These are phyloP conservation scores for Isatis lusitanica DNA, from an alignment of 441 rosid species.

Conservation along the genomic window DNA sequence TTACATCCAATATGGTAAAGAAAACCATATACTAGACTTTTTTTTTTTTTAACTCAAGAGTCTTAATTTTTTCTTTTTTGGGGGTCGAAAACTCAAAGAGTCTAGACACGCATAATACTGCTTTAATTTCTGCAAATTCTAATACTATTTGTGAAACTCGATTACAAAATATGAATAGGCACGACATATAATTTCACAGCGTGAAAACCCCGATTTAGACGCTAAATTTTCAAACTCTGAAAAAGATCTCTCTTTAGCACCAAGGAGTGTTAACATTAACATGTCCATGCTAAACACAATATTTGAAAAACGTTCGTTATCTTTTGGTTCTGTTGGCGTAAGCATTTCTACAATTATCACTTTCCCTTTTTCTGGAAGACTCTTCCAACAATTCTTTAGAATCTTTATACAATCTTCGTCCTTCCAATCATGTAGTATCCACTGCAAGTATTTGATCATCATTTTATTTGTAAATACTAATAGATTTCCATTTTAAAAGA, in stretches of 20 bases:
- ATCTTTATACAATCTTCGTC: neutral
- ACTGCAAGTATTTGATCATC: neutral
- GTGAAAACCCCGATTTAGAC: too few relatives aligned
- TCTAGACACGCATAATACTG: too few relatives aligned
- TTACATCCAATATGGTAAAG: too few relatives aligned
- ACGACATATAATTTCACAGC: too few relatives aligned
- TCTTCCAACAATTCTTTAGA: neutral
- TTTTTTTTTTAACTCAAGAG: too few relatives aligned
- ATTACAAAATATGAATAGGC: too few relatives aligned
- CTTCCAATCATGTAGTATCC: neutral
- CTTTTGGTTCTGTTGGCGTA: neutral
- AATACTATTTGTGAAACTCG: too few relatives aligned
- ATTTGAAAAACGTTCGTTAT: neutral
- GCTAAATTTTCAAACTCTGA: neutral
- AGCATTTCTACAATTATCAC: neutral
- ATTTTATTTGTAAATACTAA: neutral
- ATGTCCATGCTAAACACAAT: neutral
- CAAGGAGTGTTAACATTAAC: neutral
- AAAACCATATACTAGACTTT: too few relatives aligned
- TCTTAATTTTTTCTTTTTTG: too few relatives aligned
- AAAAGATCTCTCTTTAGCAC: neutral
- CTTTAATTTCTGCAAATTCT: too few relatives aligned
- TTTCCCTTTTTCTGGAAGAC: neutral
- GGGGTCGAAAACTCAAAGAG: too few relatives aligned
- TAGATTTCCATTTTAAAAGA: neutral